phyloP scores from a whole-genome alignment of 2,329 filamentous ascomycete genomes.

The Arthrobotrys megalospora region DNA sequence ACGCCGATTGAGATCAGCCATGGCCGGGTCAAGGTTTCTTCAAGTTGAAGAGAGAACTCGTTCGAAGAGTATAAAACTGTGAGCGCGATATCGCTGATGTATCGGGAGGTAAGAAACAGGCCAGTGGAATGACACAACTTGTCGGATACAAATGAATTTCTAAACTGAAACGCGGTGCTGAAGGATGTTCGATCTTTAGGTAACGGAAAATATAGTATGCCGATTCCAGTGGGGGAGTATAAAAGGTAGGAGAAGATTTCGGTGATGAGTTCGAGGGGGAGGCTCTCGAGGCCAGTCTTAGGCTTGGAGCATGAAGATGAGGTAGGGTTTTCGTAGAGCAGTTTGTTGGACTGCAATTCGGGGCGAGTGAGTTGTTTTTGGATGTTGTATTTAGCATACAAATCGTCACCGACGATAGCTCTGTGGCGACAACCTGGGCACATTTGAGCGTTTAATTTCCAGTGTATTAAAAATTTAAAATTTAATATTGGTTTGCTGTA shows the following conservation, averaged over 20 bases:
- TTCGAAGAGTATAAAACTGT: slow-evolving; percentile 29
- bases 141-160: background rate
- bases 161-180: slow-evolving; percentile 4
- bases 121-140: slow-evolving; percentile 2
- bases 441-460: background rate
- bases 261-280: background rate
- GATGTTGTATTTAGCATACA: background rate
- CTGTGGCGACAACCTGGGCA: background rate
- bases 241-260: slow-evolving; percentile 2
- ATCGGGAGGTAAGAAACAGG: slow-evolving; percentile 34
- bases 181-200: background rate
- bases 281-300: background rate
- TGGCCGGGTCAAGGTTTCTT: background rate
- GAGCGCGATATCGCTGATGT: slow-evolving; percentile 28
- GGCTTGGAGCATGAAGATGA: background rate
- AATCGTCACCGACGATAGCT: background rate
- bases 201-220: background rate
- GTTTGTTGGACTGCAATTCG: background rate
- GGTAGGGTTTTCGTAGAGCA: background rate
- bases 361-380: background rate
- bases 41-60: slow-evolving; percentile 14
- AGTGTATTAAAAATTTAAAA: background rate
- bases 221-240: background rate
- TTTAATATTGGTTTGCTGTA: too few relatives aligned
- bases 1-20: slow-evolving; percentile 39